Percentiles rank a stretch among this genome's conserved stretches.
Evolutionary conservation across 169 alveolate genomes (phyloP).

Genomic region (Toxoplasma gondii): DNA sequence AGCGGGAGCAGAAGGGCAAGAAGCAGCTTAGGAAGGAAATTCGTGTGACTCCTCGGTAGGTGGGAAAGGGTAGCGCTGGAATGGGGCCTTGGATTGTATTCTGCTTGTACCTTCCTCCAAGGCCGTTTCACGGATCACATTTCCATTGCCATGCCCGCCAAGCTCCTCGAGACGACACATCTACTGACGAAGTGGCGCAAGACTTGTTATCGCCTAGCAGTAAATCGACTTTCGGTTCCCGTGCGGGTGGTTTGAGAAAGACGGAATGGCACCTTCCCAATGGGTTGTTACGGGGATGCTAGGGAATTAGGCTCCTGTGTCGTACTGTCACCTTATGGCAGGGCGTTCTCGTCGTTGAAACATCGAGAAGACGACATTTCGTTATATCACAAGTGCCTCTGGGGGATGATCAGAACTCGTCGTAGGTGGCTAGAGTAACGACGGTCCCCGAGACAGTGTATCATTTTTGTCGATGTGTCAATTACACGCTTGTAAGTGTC

Average conservation of each 20-base stretch:
- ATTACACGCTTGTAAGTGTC: too few species aligned
- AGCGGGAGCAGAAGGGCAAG: neutral
- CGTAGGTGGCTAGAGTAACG: neutral
- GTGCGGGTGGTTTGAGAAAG: too few species aligned
- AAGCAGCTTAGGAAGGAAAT: slow-evolving; percentile 15
- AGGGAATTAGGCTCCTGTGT: too few species aligned
- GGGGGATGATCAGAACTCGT: neutral
- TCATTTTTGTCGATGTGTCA: neutral
- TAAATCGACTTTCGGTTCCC: too few species aligned
- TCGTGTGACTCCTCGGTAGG: slow-evolving; percentile 19
- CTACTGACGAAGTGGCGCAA: neutral
- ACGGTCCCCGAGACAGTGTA: neutral
- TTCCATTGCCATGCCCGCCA: neutral
- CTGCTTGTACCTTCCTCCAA: neutral
- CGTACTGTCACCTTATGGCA: too few species aligned
- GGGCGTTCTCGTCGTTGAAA: too few species aligned
- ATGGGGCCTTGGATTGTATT: neutral
- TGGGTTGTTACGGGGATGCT: too few species aligned
- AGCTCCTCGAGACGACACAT: neutral
- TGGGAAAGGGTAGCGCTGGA: neutral
- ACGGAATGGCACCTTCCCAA: too few species aligned
- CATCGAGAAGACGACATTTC: too few species aligned
- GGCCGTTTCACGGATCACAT: neutral
- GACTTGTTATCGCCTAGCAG: neutral
- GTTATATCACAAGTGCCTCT: neutral